Evolutionary conservation across 805 yeast genomes (phyloP).

Genomic region (Starmera dryadoides): DNA sequence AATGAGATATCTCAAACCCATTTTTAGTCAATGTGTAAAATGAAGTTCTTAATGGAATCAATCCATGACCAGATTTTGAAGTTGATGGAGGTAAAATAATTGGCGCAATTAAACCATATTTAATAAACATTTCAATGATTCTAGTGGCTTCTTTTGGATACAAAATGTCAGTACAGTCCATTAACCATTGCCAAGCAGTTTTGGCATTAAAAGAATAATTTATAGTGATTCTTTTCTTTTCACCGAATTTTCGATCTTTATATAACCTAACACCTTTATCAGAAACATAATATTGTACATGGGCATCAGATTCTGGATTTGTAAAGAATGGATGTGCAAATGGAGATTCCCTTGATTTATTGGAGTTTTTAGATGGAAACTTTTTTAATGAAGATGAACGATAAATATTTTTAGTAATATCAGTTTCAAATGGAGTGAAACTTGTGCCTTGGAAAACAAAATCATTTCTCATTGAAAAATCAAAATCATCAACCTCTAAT

Average conservation of each 20-base stretch:
- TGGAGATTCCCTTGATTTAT: slow-evolving; percentile 40
- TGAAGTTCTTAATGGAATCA: slow-evolving; percentile 29
- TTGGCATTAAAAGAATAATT: slow-evolving; percentile 64
- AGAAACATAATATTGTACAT: slow-evolving; percentile 70
- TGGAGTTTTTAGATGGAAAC: slow-evolving; percentile 1
- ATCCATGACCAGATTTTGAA: slow-evolving; percentile 18
- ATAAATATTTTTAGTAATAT: neutral
- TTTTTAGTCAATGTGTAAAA: slow-evolving; percentile 35
- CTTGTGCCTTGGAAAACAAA: neutral
- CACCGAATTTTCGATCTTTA: slow-evolving; percentile 31
- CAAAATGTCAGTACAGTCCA: slow-evolving; percentile 79
- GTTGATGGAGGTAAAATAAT: slow-evolving; percentile 30
- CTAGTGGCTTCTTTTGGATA: slow-evolving; percentile 44
- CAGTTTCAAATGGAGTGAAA: neutral
- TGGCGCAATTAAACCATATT: slow-evolving; percentile 39
- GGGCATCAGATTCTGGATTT: slow-evolving; percentile 83
- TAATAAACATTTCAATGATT: slow-evolving; percentile 43
- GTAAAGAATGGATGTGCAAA: slow-evolving; percentile 72
- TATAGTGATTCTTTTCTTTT: slow-evolving; percentile 17
- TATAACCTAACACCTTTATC: slow-evolving; percentile 57
- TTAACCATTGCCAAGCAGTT: slow-evolving; percentile 77
- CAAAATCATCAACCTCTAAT: slow-evolving; percentile 24
- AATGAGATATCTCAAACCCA: slow-evolving; percentile 33
- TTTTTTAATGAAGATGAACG: neutral
- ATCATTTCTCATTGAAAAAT: slow-evolving; percentile 21